Evolutionary conservation across 2,329 filamentous ascomycete species (phyloP).

Genomic region (Talaromyces amestolkiae): DNA sequence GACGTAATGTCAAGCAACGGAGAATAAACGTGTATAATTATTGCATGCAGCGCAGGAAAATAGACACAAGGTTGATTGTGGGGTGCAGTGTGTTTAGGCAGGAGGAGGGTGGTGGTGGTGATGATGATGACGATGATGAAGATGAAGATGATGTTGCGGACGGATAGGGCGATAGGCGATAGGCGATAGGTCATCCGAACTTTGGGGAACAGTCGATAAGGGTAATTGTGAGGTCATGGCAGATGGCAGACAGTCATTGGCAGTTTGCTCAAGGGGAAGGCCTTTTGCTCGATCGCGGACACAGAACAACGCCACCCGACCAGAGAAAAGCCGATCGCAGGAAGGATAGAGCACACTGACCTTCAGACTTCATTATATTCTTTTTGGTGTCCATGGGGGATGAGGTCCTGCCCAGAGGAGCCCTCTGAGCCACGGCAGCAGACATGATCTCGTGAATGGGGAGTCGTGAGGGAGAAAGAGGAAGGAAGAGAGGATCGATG

Average conservation of each 20-base stretch:
- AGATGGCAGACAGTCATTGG: conserved; percentile 22
- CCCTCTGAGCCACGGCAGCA: conserved; percentile 39
- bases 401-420: conserved; percentile 36
- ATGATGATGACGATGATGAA: not conserved
- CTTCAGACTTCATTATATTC: conserved; percentile 38
- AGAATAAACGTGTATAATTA: not conserved
- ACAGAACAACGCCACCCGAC: not conserved
- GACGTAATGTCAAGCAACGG: not conserved
- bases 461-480: conserved; percentile 4
- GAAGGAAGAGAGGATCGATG: conserved; percentile 20
- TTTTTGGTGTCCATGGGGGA: conserved; percentile 46
- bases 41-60: not conserved
- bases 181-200: conserved; percentile 22
- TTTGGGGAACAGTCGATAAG: conserved; percentile 16
- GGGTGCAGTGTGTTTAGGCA: not conserved
- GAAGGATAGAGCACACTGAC: conserved; percentile 27
- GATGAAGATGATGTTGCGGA: not conserved
- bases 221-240: conserved; percentile 23
- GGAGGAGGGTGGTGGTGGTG: not conserved
- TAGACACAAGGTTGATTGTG: too few relatives aligned
- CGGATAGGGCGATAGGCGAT: conserved; percentile 18
- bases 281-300: not conserved
- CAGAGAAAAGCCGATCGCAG: conserved; percentile 15
- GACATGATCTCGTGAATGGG: conserved; percentile 33
- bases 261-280: conserved; percentile 27